These are phyloP conservation scores for Quercus cerris DNA, from an alignment of 306 rosid genomes.

Conservation along the genomic window DNA sequence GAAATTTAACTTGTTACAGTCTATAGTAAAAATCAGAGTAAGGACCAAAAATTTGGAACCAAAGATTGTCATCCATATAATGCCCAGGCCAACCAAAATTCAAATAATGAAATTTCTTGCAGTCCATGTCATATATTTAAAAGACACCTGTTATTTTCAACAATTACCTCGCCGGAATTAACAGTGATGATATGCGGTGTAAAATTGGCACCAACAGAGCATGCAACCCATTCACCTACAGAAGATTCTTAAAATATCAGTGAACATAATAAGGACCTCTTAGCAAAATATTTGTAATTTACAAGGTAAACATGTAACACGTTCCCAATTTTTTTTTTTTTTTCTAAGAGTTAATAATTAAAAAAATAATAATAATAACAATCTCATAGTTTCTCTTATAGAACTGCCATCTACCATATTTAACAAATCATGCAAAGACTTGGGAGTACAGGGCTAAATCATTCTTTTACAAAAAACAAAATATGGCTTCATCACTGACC, in stretches of 20 bases:
- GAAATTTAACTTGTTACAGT: not conserved
- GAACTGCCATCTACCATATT: not conserved
- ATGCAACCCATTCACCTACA: constrained; percentile 85
- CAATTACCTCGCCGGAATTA: constrained; percentile 82
- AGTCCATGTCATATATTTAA: not conserved
- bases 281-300: not conserved
- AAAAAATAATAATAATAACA: not conserved
- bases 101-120: not conserved
- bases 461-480: not conserved
- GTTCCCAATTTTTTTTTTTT: not conserved
- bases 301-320: not conserved
- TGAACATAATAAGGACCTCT: not conserved
- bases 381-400: not conserved
- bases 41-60: not conserved
- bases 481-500: not conserved
- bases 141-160: not conserved
- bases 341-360: not conserved
- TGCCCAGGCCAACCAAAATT: constrained; percentile 1
- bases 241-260: constrained; percentile 10
- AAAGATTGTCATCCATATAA: not conserved
- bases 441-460: not conserved
- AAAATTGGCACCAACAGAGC: constrained; percentile 89
- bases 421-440: not conserved
- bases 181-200: constrained; percentile 94
- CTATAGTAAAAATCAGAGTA: constrained; percentile 4